Conservation (phyloP, 1,139 yeast species). For the Geotrichum bryndzae region DNA sequence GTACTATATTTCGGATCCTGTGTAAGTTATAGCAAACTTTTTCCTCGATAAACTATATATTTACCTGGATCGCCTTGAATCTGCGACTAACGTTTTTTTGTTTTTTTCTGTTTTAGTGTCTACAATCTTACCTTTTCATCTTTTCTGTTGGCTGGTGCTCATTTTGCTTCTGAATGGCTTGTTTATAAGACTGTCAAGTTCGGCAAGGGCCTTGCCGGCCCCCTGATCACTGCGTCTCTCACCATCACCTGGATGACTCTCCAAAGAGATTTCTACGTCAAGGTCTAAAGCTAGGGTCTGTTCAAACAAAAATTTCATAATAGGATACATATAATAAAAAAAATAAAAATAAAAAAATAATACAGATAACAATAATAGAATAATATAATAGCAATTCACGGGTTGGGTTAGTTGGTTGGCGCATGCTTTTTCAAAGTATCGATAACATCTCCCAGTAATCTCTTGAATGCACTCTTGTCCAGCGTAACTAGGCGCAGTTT, state of each 20-base stretch:
- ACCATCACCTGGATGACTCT: conserved; percentile 45
- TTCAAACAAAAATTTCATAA: neutral
- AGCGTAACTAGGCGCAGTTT: conserved; percentile 81
- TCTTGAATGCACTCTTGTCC: conserved; percentile 87
- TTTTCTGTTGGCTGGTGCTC: conserved; percentile 77
- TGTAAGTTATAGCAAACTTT: conserved; percentile 27
- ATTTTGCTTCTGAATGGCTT: conserved; percentile 80
- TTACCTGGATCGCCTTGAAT: neutral
- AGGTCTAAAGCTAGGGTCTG: neutral
- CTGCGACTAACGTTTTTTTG: neutral
- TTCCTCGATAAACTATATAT: neutral
- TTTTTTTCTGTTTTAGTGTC: conserved; percentile 32
- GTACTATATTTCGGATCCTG: conserved; percentile 58
- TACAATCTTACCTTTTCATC: conserved; percentile 77
- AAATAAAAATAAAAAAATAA: too few relatives aligned
- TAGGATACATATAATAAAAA: neutral
- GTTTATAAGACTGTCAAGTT: conserved; percentile 70
- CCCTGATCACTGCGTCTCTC: conserved; percentile 54
- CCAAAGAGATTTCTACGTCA: conserved; percentile 38
- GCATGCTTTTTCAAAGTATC: conserved; percentile 74
- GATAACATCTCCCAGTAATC: conserved; percentile 89
- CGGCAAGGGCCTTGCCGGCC: conserved; percentile 87
- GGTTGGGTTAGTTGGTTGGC: conserved; percentile 47
- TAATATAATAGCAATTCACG: neutral
- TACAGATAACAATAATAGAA: too few relatives aligned